These are phyloP conservation scores for Exobasidium rhododendri DNA, from an alignment of 1,284 basidiomycete species.

Conservation along the genomic window DNA sequence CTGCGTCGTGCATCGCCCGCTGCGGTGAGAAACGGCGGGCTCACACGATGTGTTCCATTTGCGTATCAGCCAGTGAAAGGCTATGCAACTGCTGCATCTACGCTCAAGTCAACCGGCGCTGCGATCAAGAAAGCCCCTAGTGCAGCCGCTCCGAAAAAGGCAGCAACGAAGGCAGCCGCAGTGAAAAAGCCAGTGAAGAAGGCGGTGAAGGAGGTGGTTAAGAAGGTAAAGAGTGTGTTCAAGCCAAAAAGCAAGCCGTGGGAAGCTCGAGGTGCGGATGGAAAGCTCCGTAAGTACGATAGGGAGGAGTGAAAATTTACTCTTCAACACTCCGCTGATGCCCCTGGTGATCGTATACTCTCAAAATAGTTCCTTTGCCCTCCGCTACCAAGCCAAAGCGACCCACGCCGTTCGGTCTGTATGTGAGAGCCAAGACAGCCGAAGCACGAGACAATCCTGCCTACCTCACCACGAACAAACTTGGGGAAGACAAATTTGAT, in stretches of 20 bases:
- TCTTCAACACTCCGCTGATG: background rate
- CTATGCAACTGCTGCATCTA: background rate
- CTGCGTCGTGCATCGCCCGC: background rate
- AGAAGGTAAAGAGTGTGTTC: constrained; percentile 76
- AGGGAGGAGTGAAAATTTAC: too few species aligned
- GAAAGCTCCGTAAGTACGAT: constrained; percentile 30
- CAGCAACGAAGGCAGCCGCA: constrained; percentile 2
- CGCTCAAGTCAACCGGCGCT: background rate
- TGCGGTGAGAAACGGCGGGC: background rate
- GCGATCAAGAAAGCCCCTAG: too few species aligned
- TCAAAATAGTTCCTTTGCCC: constrained; percentile 35
- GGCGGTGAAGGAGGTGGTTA: constrained; percentile 64
- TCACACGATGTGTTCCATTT: background rate
- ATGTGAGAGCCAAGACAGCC: constrained; percentile 37
- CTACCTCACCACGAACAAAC: constrained; percentile 33
- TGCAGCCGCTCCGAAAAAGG: background rate
- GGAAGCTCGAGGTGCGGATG: constrained; percentile 36
- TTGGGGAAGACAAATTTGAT: constrained; percentile 35
- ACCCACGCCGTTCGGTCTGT: constrained; percentile 39
- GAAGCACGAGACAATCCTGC: constrained; percentile 31
- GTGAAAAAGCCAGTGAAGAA: background rate
- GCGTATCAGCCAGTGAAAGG: background rate
- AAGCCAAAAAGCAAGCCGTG: constrained; percentile 63
- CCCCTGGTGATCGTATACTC: too few species aligned
- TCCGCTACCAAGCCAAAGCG: constrained; percentile 45